Percentiles rank a stretch among this genome's conserved stretches.
Evolutionary conservation across 2,329 filamentous ascomycete genomes (phyloP).

Genomic region (Fusarium sterilihyphosum): DNA sequence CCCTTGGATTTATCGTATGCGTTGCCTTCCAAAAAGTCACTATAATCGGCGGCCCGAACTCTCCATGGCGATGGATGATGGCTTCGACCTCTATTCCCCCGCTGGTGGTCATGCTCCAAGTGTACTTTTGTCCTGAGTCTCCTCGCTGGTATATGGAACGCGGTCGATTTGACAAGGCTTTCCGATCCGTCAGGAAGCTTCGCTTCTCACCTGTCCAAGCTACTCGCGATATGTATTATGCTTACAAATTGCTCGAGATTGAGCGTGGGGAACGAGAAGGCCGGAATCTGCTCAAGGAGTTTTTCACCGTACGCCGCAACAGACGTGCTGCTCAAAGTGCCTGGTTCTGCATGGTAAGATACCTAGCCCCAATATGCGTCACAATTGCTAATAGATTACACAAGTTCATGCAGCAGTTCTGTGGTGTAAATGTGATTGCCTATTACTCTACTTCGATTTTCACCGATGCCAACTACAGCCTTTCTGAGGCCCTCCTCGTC

Average conservation of each 20-base stretch:
- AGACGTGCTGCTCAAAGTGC: conserved; percentile 50
- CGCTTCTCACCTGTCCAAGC: conserved; percentile 60
- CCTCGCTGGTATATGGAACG: conserved; percentile 65
- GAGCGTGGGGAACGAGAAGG: conserved; percentile 44
- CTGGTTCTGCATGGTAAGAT: conserved; percentile 50
- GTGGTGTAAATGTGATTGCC: conserved; percentile 63
- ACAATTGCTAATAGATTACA: neutral
- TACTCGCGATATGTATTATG: conserved; percentile 62
- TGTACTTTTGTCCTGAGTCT: conserved; percentile 65
- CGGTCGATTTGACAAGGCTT: conserved; percentile 56
- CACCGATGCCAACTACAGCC: conserved; percentile 51
- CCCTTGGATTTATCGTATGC: conserved; percentile 51
- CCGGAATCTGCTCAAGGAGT: conserved; percentile 48
- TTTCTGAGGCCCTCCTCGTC: conserved; percentile 58
- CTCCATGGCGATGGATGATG: conserved; percentile 53
- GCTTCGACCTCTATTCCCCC: conserved; percentile 65
- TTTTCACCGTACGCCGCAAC: conserved; percentile 51
- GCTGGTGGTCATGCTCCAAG: conserved; percentile 59
- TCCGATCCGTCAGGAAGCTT: conserved; percentile 55
- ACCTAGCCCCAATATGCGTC: neutral
- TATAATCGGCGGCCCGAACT: conserved; percentile 48
- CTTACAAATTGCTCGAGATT: conserved; percentile 51
- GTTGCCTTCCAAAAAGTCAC: conserved; percentile 45
- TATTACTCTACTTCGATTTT: conserved; percentile 63
- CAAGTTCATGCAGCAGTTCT: conserved; percentile 49